phyloP scores from a whole-genome alignment of 2,329 filamentous ascomycete genomes.

The Chalara sp. region DNA sequence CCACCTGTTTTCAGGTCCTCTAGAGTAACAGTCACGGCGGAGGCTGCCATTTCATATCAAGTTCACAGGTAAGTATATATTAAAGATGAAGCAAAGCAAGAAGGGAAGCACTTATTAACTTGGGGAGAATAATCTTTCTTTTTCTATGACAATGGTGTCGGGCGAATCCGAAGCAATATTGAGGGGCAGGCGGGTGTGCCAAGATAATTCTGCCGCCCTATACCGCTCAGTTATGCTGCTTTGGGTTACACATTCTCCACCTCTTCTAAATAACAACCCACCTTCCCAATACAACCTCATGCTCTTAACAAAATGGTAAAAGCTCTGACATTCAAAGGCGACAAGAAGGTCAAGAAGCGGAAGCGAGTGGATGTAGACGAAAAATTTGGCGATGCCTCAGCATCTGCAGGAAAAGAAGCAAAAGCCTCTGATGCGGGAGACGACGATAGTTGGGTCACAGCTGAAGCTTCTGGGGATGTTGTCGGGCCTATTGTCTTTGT shows the following conservation, averaged over 20 bases:
- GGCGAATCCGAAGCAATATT: too few relatives aligned
- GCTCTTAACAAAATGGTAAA: constrained; percentile 62
- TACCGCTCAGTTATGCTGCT: too few relatives aligned
- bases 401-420: constrained; percentile 16
- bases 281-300: constrained; percentile 3
- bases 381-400: constrained; percentile 27
- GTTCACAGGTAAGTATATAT: background rate
- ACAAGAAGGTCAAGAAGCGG: constrained; percentile 90
- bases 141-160: too few relatives aligned
- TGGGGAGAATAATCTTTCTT: too few relatives aligned
- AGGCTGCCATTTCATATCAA: constrained; percentile 17
- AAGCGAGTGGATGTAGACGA: constrained; percentile 57
- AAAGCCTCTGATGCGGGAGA: constrained; percentile 28
- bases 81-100: too few relatives aligned
- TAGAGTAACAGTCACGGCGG: constrained; percentile 47
- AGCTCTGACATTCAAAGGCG: constrained; percentile 90
- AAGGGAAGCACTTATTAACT: too few relatives aligned
- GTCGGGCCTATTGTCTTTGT: constrained; percentile 78
- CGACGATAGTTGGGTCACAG: constrained; percentile 89
- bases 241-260: too few relatives aligned
- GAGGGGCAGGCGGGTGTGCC: too few relatives aligned
- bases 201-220: too few relatives aligned
- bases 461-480: constrained; percentile 67
- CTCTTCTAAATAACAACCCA: background rate
- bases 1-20: constrained; percentile 31